Evolutionary conservation across 2,329 filamentous ascomycete genomes (phyloP).

Genomic region (Nothopassalora personata): DNA sequence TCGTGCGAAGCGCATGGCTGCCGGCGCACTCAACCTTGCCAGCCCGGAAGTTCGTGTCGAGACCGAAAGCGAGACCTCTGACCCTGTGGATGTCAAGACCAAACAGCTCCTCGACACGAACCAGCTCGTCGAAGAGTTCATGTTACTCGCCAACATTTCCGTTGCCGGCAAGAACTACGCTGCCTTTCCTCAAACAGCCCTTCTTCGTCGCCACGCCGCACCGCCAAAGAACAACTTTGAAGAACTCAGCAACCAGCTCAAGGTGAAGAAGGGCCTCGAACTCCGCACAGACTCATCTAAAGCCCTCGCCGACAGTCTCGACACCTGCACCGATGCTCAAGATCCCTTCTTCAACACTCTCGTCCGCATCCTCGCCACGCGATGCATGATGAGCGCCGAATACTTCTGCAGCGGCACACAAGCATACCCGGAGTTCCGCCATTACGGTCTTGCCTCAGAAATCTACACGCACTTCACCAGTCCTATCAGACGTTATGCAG

Average conservation of each 20-base stretch:
- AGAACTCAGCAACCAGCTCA: constrained; percentile 84
- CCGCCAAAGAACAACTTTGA: constrained; percentile 97
- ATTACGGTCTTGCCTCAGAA: constrained; percentile 91
- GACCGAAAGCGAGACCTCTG: constrained; percentile 89
- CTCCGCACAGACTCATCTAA: constrained; percentile 81
- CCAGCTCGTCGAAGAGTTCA: constrained; percentile 97
- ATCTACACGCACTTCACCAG: constrained; percentile 99
- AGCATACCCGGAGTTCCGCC: constrained; percentile 87
- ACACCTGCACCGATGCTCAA: constrained; percentile 68
- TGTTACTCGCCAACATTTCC: constrained; percentile 95
- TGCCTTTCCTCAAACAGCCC: constrained; percentile 89
- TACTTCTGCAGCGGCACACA: constrained; percentile 96
- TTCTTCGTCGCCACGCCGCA: constrained; percentile 84
- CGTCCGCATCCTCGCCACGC: constrained; percentile 91
- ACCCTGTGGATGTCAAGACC: constrained; percentile 92
- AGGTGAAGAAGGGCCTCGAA: constrained; percentile 75
- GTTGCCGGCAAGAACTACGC: constrained; percentile 87
- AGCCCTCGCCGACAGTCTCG: constrained; percentile 88
- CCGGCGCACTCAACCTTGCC: constrained; percentile 87
- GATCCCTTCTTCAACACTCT: constrained; percentile 99
- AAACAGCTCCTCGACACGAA: constrained; percentile 94
- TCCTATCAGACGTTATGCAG: constrained; percentile 95
- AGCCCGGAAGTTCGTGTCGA: constrained; percentile 98
- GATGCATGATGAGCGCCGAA: constrained; percentile 98
- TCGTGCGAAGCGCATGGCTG: constrained; percentile 91